Evolutionary conservation across 306 rosid genomes (phyloP), one percentile per base, ranked within the genome.

Genomic region (Leucaena leucocephala): DNA sequence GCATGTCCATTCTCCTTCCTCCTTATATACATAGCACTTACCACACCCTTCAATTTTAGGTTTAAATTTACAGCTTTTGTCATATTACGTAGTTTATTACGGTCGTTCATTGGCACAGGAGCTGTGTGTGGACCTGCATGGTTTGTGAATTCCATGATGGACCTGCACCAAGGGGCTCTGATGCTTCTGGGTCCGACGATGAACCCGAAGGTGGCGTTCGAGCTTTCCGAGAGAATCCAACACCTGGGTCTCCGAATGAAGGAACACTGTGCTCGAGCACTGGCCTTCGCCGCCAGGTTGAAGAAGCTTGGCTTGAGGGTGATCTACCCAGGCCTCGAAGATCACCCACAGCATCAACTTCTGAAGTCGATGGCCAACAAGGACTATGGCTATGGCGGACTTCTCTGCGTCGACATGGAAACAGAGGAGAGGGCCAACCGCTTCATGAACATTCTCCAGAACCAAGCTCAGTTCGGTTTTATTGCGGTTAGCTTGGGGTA

Each of bases 141-240:
- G n/a, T 75, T 95, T 4, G 97, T 95, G 78, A 93, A 91, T 80
- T 86, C 94, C 6, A 95, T 95, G 98, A 93, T 95, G 98, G 91
- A 93, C 54, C 87, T 93, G 0, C 97, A 91, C 11, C 98, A 95
- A 78, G 98, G 99, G 3, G 45, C 96, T 6, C 78, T 95, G 27
- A 91, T 95, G 99, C 84, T 95, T 10, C 62, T 93, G 39, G 99
- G 99, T 4, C 99, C 99, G 4, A 95, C 99, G 2, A 93, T 95
- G 99, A 93, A 95, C 69, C 62, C 99, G 0, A 95, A 95, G 78
- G 92, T 95, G 9, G 99, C 99, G 2, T 95, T 90, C 11, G 99
- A 95, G 61, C 91, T 95, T 0, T 82, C 98, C 0, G 97, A 93
- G 78, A 86, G 99, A 75, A 82, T 95, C 50, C 98, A 98, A 0